A percentile compares a stretch with the other conserved stretches of the same genome.
Evolutionary conservation across 2,329 filamentous ascomycete genomes (phyloP).

Genomic region (Reticulascus tulasneorum): DNA sequence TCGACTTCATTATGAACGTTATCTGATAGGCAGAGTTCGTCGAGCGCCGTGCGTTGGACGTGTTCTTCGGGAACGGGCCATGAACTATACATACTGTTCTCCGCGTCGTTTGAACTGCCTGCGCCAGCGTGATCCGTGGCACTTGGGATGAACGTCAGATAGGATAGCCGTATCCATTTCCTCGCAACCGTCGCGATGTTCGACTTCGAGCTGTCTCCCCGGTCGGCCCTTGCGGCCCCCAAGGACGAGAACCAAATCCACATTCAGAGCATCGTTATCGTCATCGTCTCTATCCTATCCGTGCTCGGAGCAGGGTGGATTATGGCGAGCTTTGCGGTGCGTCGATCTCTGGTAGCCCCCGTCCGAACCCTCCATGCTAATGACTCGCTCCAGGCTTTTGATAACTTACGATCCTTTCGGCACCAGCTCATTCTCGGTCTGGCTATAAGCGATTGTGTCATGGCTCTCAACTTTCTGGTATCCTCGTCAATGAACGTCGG

Average conservation of each 20-base stretch:
- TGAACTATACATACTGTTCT: too few species aligned
- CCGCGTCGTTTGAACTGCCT: too few species aligned
- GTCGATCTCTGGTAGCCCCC: constrained; percentile 2
- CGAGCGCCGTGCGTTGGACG: too few species aligned
- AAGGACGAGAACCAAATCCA: constrained; percentile 13
- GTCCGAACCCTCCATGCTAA: neutral
- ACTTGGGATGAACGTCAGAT: too few species aligned
- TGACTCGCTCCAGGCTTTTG: constrained; percentile 27
- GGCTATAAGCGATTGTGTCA: constrained; percentile 34
- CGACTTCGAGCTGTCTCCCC: neutral
- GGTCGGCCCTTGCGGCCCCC: constrained; percentile 17
- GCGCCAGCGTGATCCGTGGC: too few species aligned
- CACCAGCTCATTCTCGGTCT: constrained; percentile 36
- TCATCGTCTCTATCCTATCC: constrained; percentile 28
- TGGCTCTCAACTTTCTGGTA: constrained; percentile 35
- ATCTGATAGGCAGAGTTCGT: too few species aligned
- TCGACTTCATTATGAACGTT: too few species aligned
- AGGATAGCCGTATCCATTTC: too few species aligned
- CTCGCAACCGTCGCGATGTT: neutral
- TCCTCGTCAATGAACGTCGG: constrained; percentile 30
- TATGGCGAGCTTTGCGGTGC: constrained; percentile 28
- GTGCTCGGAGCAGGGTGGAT: constrained; percentile 33
- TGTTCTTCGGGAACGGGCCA: too few species aligned
- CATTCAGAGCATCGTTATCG: constrained; percentile 24
- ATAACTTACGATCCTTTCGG: constrained; percentile 30